These are phyloP conservation scores for Fusarium transvaalense DNA, from an alignment of 2,329 filamentous ascomycete species.

Conservation along the genomic window DNA sequence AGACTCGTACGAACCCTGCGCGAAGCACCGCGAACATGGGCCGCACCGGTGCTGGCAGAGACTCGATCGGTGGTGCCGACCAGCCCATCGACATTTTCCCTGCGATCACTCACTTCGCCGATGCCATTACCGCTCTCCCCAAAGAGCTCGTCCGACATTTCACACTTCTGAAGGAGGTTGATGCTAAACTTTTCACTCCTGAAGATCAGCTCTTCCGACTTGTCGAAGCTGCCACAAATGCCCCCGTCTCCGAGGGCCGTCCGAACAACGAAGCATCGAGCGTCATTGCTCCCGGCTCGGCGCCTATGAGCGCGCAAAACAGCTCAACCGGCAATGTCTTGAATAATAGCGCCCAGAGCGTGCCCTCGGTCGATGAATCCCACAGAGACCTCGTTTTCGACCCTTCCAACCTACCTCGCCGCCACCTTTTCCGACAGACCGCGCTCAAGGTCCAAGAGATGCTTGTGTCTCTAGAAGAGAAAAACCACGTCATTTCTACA, in stretches of 20 bases:
- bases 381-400: constrained; percentile 63
- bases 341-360: constrained; percentile 54
- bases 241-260: constrained; percentile 61
- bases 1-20: constrained; percentile 74
- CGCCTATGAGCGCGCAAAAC: constrained; percentile 64
- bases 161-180: constrained; percentile 95
- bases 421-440: constrained; percentile 82
- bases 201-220: constrained; percentile 85
- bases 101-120: constrained; percentile 82
- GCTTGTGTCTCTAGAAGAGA: constrained; percentile 93
- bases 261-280: constrained; percentile 60
- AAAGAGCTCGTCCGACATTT: constrained; percentile 97
- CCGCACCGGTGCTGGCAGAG: constrained; percentile 59
- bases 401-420: constrained; percentile 71
- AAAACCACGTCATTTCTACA: constrained; percentile 95
- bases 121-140: constrained; percentile 90
- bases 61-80: constrained; percentile 62
- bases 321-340: constrained; percentile 59
- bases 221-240: constrained; percentile 72
- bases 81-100: constrained; percentile 76
- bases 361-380: constrained; percentile 59
- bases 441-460: constrained; percentile 84
- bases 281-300: constrained; percentile 58
- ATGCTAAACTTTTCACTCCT: constrained; percentile 93
- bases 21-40: constrained; percentile 64